A percentile compares a stretch with the other conserved stretches of the same genome.
These are phyloP conservation scores for Paralagenidium karlingii DNA, from an alignment of 352 stramenopile species.

Conservation along the genomic window DNA sequence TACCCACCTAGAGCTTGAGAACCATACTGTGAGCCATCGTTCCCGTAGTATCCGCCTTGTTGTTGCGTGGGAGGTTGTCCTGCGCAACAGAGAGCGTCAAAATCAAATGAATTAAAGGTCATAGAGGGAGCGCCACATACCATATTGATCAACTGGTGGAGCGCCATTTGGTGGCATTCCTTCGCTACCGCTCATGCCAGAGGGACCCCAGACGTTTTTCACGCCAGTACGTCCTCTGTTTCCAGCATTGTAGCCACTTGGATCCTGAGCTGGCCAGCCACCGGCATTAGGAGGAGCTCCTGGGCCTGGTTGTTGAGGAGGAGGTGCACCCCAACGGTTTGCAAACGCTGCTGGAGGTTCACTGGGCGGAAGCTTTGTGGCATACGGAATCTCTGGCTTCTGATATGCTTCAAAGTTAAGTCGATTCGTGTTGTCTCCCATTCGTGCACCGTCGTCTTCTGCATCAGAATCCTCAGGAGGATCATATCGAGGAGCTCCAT, in stretches of 20 bases:
- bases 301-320: slow-evolving; percentile 7
- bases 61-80: slow-evolving; percentile 1
- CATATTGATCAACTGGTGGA: slow-evolving; percentile 16
- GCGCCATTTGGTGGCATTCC: slow-evolving; percentile 5
- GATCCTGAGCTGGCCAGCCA: slow-evolving; percentile 23
- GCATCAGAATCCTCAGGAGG: slow-evolving; percentile 94
- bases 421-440: slow-evolving; percentile 31
- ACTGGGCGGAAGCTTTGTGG: slow-evolving; percentile 50
- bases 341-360: slow-evolving; percentile 29
- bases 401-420: slow-evolving; percentile 85
- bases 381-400: slow-evolving; percentile 82
- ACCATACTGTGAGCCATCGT: slow-evolving; percentile 3
- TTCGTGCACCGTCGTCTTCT: slow-evolving; percentile 77
- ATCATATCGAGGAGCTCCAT: slow-evolving; percentile 90
- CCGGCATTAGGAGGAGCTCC: slow-evolving; percentile 11
- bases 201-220: slow-evolving; percentile 81
- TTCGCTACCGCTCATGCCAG: slow-evolving; percentile 37
- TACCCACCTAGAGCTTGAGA: slow-evolving; percentile 6
- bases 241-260: slow-evolving; percentile 21
- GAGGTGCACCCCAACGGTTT: slow-evolving; percentile 47
- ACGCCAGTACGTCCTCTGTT: slow-evolving; percentile 36
- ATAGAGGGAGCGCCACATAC: no score
- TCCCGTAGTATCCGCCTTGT: slow-evolving; percentile 9
- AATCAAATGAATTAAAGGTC: no score
- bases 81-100: no score